These are phyloP conservation scores for Xylariaceae sp. DNA, from an alignment of 2,329 filamentous ascomycete genomes.

Conservation along the genomic window DNA sequence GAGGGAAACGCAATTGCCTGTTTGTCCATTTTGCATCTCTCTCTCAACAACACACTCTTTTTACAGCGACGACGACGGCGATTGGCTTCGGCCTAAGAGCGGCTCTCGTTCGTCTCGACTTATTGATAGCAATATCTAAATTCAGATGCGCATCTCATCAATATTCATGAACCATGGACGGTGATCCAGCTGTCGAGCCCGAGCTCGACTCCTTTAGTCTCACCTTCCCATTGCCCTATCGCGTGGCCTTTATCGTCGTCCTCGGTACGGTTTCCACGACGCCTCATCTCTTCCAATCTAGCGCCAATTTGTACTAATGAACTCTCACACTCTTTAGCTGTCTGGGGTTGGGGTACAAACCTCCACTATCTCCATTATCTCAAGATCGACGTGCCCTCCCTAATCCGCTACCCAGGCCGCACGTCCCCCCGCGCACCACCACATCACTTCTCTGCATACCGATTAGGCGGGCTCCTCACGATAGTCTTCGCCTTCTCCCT, in stretches of 20 bases:
- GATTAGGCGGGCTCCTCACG: slow-evolving; percentile 74
- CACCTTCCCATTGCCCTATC: slow-evolving; percentile 82
- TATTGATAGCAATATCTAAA: too few relatives aligned
- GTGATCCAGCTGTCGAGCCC: slow-evolving; percentile 66
- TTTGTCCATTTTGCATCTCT: slow-evolving; percentile 6
- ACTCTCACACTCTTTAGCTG: slow-evolving; percentile 49
- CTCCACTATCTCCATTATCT: slow-evolving; percentile 77
- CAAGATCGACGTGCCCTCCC: slow-evolving; percentile 80
- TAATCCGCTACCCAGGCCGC: slow-evolving; percentile 82
- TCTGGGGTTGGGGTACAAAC: slow-evolving; percentile 94
- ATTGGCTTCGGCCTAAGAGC: too few relatives aligned
- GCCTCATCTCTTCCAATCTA: too few relatives aligned
- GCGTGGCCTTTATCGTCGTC: slow-evolving; percentile 80
- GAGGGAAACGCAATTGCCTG: neutral
- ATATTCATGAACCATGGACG: slow-evolving; percentile 54
- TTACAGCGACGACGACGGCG: too few relatives aligned
- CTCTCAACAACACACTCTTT: neutral
- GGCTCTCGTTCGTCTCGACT: too few relatives aligned
- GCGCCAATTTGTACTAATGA: slow-evolving; percentile 8
- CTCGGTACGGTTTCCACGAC: too few relatives aligned
- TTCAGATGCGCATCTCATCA: too few relatives aligned
- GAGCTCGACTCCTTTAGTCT: slow-evolving; percentile 82
- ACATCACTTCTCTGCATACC: slow-evolving; percentile 81
- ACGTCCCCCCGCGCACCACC: slow-evolving; percentile 64
- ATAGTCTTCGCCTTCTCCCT: slow-evolving; percentile 68